phyloP scores from a whole-genome alignment of 352 stramenopile species.

The Achlya hypogyna region DNA sequence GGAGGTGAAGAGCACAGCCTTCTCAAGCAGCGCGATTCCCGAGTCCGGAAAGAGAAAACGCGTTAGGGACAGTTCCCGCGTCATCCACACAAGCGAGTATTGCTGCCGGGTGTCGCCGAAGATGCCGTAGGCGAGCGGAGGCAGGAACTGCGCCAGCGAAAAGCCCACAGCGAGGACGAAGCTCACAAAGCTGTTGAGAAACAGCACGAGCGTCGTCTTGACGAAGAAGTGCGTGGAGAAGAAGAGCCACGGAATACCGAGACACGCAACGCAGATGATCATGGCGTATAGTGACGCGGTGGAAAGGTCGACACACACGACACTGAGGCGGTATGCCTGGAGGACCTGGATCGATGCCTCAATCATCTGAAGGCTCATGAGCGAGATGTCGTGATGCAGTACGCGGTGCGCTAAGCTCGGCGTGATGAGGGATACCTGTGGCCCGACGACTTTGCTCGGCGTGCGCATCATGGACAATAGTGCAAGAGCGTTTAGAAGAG shows the following conservation, averaged over 20 bases:
- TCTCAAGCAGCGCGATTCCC: background rate
- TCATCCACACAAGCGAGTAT: background rate
- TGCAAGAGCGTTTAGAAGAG: background rate
- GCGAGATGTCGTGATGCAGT: background rate
- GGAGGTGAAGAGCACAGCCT: background rate
- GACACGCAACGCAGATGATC: background rate
- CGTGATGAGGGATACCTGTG: background rate
- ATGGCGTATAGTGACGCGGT: background rate
- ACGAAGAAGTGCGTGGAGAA: constrained; percentile 2
- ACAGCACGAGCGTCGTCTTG: background rate
- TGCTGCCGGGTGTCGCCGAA: background rate
- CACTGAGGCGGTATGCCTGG: background rate
- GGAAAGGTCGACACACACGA: background rate
- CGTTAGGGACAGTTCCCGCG: background rate
- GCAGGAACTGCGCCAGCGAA: background rate
- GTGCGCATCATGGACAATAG: background rate
- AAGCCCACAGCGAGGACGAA: background rate
- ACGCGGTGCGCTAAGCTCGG: too few relatives aligned
- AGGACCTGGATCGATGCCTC: background rate
- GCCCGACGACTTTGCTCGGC: background rate
- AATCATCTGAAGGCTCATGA: background rate
- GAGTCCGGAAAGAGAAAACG: background rate
- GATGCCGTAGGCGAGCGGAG: background rate
- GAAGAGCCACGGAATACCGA: background rate
- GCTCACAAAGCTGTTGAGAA: background rate